A percentile compares a stretch with the other conserved stretches of the same genome.
Evolutionary conservation across 495 filamentous ascomycete genomes (phyloP).

Genomic region (Immersiella caudata): DNA sequence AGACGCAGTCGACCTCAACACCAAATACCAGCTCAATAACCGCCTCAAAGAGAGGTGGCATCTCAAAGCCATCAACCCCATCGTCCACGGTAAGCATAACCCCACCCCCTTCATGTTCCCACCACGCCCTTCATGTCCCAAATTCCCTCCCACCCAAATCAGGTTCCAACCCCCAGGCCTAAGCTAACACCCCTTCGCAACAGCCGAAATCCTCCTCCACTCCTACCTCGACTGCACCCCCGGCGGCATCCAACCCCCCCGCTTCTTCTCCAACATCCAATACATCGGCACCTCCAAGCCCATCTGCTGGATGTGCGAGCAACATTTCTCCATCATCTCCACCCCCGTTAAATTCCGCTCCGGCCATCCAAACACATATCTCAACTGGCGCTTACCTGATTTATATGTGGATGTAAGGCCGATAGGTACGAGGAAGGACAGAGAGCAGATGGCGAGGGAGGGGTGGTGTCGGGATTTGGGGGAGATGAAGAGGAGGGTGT

Average conservation of each 20-base stretch:
- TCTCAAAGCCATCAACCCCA: too few relatives aligned
- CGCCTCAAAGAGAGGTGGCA: neutral
- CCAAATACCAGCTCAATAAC: neutral
- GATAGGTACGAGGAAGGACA: neutral
- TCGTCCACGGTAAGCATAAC: too few relatives aligned
- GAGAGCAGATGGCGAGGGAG: neutral
- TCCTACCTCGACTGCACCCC: conserved; percentile 20
- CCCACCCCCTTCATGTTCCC: too few relatives aligned
- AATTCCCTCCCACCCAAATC: too few relatives aligned
- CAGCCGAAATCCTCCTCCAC: conserved; percentile 27
- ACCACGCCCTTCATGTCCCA: too few relatives aligned
- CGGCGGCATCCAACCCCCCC: conserved; percentile 14
- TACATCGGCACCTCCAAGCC: conserved; percentile 37
- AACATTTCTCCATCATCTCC: conserved; percentile 25
- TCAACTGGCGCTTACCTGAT: conserved; percentile 19
- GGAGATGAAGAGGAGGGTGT: conserved; percentile 16
- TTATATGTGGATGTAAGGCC: neutral
- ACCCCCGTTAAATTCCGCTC: conserved; percentile 14
- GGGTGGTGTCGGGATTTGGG: conserved; percentile 7
- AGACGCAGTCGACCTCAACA: conserved; percentile 15
- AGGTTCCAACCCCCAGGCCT: neutral
- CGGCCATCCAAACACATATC: conserved; percentile 14
- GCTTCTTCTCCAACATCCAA: conserved; percentile 30
- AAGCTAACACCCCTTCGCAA: neutral
- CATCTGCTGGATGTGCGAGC: conserved; percentile 27